Base-by-base conservation (phyloP, 2,329 filamentous ascomycete species). In the Microdochium paspali region DNA sequence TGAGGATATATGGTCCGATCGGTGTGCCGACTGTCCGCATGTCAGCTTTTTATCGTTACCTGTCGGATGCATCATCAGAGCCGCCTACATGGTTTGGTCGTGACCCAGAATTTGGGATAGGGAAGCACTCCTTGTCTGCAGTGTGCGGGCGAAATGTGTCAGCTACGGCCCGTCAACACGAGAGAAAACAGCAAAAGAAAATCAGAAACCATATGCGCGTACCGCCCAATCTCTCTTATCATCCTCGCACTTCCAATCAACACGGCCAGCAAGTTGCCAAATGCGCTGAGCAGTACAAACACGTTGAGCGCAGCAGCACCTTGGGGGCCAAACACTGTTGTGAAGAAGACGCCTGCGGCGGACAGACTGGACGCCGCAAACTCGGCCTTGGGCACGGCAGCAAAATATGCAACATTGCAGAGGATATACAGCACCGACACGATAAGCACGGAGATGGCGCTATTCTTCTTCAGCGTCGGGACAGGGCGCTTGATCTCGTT, bases 381-480 rank as follows among this genome's bases (percentile, higher is more conserved):
- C n/a, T 76, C 66, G 10, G 18, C 9, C 24, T 44, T 44, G 49
- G 51, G 28, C 66, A 65, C 72, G 4, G 75, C 77, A 1, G 77
- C 65, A 51, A 82, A 80, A 57, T 79, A 82, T 0, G 79, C 79
- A 24, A 82, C 65, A 46, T 82, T 82, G 46, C 72, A 76, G 1
- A 82, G 58, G 10, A 79, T 67, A 58, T 82, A 82, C 0, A 82
- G 63, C 2, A 72, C 53, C 1, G 74, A 66, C 1, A 80, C 76
- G 3, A 76, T 60, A 1, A 69, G 39, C 3, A 82, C 64, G 0
- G 77, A 74, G 1, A 73, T 53, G 6, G 42, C 26, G 23, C 10
- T 24, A 20, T 44, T 44, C 9, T 21, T 10, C 42, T 21, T 20
- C 23, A 44, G 42, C 4, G 42, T 44, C 23, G 18, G 42, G 21